These are phyloP conservation scores for Yarrowia hollandica DNA, from an alignment of 805 yeast species.

Conservation along the genomic window DNA sequence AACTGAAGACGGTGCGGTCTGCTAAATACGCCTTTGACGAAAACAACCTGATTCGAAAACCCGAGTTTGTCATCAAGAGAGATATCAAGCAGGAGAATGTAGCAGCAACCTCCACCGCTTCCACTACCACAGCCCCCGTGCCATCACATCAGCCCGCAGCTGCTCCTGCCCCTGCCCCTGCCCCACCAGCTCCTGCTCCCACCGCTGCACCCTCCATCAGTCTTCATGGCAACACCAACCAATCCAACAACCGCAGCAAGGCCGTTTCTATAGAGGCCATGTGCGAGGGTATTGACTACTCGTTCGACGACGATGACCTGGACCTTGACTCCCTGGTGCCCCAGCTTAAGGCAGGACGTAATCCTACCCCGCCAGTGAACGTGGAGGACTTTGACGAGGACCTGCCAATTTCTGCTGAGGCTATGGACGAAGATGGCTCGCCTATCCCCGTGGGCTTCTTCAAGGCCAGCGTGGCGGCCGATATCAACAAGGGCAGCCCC, in stretches of 20 bases:
- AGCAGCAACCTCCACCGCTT: not conserved
- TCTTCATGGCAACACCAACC: not conserved
- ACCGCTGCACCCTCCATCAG: not conserved
- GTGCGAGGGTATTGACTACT: slow-evolving; percentile 25
- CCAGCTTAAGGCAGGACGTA: not conserved
- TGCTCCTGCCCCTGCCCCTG: not conserved
- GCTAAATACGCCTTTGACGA: slow-evolving; percentile 19
- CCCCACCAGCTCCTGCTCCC: not conserved
- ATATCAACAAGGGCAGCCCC: slow-evolving; percentile 24
- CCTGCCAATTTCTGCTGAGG: not conserved
- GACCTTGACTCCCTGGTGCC: slow-evolving; percentile 4
- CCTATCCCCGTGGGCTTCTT: slow-evolving; percentile 25
- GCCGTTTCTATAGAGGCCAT: slow-evolving; percentile 28
- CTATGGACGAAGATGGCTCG: slow-evolving; percentile 13
- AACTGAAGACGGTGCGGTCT: slow-evolving; percentile 33
- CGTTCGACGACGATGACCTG: slow-evolving; percentile 19
- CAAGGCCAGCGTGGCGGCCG: slow-evolving; percentile 27
- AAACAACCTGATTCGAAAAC: slow-evolving; percentile 16
- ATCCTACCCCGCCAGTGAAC: not conserved
- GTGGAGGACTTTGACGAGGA: not conserved
- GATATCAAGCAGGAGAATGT: not conserved
- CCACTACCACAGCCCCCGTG: not conserved
- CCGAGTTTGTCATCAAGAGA: slow-evolving; percentile 17
- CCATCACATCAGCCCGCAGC: not conserved
- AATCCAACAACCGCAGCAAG: slow-evolving; percentile 7